Evolutionary conservation across 345 rosid species (phyloP), one percentile per base, ranked within the genome.

Genomic region (Heritiera fomes): DNA sequence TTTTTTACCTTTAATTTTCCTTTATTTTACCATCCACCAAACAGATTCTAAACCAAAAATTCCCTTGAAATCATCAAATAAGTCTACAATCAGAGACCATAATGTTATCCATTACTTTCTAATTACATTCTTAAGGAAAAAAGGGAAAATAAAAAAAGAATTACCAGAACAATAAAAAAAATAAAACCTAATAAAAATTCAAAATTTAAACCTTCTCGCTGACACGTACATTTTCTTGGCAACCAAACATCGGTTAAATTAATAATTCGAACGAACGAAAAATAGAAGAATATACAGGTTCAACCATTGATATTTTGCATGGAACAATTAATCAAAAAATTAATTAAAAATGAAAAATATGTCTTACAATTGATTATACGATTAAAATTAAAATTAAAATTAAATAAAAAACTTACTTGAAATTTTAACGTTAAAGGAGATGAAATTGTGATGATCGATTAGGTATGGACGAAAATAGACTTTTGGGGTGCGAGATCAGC

Each of bases 401-500:
- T 34, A 15, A 52, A 56, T 5, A 4, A 30, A 38, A 65, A n/a
- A 69, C 81, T 83, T 83, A 83, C 86, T 78, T 23, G 77, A 68
- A 69, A 70, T 61, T 60, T 55, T 38, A 61, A 18, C 52, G 30
- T 30, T 62, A 75, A 61, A 60, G 70, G n/a, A 13, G 66, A 60
- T 46, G 72, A 46, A 38, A 9, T 63, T 41, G 61, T 68, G 85
- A 77, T 52, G 81, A 79, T 82, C 82, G 72, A 72, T 72, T 71
- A 18, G 77, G 71, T 40, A 58, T 30, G 40, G 49, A 40, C 15
- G 13, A 52, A 55, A 45, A 47, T 71, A 71, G 64, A 32, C 52
- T 28, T 5, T 34, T 4, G 30, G 61, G 53, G 79, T 80, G 81
- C 81, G 80, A 81, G 83, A 77, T 84, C 86, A 87, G 83, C 82